These are phyloP conservation scores for Fusarium verticillioides DNA, from an alignment of 2,329 filamentous ascomycete species.

Conservation along the genomic window DNA sequence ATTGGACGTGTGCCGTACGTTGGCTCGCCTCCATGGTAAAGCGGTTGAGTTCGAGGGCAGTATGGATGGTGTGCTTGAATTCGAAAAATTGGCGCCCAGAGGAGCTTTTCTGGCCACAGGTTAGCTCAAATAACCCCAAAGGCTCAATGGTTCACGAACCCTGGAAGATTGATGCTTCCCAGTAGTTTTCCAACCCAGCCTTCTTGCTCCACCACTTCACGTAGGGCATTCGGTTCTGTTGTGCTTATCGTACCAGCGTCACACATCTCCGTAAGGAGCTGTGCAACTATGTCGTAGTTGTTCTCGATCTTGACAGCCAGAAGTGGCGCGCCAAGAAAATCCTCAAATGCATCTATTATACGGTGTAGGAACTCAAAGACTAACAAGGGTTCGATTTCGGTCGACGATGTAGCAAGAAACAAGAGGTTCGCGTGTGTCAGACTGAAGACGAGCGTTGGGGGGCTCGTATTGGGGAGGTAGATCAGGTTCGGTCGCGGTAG, in stretches of 20 bases:
- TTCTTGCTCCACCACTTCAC: conserved; percentile 92
- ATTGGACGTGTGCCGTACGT: conserved; percentile 95
- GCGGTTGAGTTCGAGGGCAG: conserved; percentile 61
- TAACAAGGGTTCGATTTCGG: conserved; percentile 88
- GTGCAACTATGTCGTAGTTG: conserved; percentile 93
- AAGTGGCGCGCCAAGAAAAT: conserved; percentile 90
- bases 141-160: conserved; percentile 56
- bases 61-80: conserved; percentile 54
- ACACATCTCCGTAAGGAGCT: conserved; percentile 95
- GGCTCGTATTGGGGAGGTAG: conserved; percentile 83
- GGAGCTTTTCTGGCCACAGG: conserved; percentile 53
- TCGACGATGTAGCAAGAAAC: conserved; percentile 84
- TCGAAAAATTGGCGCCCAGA: conserved; percentile 53
- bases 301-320: conserved; percentile 87
- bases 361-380: conserved; percentile 95
- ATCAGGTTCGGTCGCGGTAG: conserved; percentile 85
- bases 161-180: conserved; percentile 85
- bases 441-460: conserved; percentile 89
- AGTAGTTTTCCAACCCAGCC: conserved; percentile 90
- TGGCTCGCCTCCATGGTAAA: conserved; percentile 88
- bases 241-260: conserved; percentile 90
- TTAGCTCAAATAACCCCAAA: conserved; percentile 12
- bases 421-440: conserved; percentile 88
- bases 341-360: conserved; percentile 90
- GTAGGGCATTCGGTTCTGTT: conserved; percentile 91